Evolutionary conservation across 805 yeast species (phyloP), one percentile per base, ranked within the genome.

Genomic region (Metschnikowia henanensis): DNA sequence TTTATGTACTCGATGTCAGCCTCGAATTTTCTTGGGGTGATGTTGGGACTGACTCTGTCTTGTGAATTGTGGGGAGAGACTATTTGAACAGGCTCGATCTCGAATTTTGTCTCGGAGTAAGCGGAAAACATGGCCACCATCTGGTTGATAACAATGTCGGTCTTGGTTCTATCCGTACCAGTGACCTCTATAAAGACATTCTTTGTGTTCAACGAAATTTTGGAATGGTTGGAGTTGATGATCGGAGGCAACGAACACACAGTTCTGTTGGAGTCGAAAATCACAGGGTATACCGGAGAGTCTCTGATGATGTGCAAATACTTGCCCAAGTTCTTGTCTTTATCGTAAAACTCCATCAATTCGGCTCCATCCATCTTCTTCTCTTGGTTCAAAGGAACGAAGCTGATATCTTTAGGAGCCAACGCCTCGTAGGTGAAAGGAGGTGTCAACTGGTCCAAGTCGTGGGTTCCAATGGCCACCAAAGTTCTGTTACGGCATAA

Each of bases 401-500:
- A 91, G 49, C 78, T 74, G 64, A 94, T 66, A 35, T 87, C 90
- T 53, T 77, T 70, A 46, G 97, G 97, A 42, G 81, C 73, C 53
- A 86, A 71, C 33, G 94, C 97, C 61, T 84, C 88, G 73, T 89
- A 94, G 43, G 88, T 80, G 72, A 94, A 89, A 47, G 96, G 95
- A 21, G 87, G 86, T 30, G 77, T 64, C 53, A 92, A 70, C 37
- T 85, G 80, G 64, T 88, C 95, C 50, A 84, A 75, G 67, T 94
- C 98, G 62, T 94, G 99, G 41, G 99, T 94, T 59, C 99, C 99
- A 77, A 92, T 90, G 39, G 99, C 98, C 44, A 94, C 99, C 56
- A 94, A 78, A 26, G 96, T 84, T 78, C 99, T 87, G 70, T 92
- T 87, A 75, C 99, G 92, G 70, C 99, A 92, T 60, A 94, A 73